Percentiles rank a stretch among this genome's conserved stretches.
These are phyloP conservation scores for Chrysanthemum makinoi DNA, from an alignment of 129 eudicot genomes.

Conservation along the genomic window DNA sequence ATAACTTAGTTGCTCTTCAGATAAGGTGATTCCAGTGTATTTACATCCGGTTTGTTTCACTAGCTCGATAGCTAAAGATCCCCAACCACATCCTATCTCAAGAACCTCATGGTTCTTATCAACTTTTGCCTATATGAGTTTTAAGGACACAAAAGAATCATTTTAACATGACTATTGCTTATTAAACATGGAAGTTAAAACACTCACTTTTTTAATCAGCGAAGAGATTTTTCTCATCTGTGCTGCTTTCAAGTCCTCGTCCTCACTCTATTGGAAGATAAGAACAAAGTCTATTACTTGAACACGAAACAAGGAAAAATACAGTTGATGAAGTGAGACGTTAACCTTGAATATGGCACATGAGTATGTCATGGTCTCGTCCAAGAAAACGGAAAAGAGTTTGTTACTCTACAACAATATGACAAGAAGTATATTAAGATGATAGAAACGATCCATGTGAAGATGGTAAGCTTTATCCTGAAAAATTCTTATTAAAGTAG, in stretches of 20 bases:
- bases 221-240: slow-evolving; percentile 71
- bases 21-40: slow-evolving; percentile 93
- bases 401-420: slow-evolving; percentile 57
- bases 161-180: neutral
- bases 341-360: slow-evolving; percentile 85
- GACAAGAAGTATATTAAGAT: too few relatives aligned
- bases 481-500: too few relatives aligned
- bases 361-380: slow-evolving; percentile 90
- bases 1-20: slow-evolving; percentile 74
- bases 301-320: neutral
- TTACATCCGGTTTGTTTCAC: slow-evolving; percentile 81
- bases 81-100: slow-evolving; percentile 97
- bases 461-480: too few relatives aligned
- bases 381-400: slow-evolving; percentile 81
- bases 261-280: slow-evolving; percentile 40
- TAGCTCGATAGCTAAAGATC: slow-evolving; percentile 82
- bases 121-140: slow-evolving; percentile 48
- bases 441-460: too few relatives aligned
- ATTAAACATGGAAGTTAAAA: neutral
- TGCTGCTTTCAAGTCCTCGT: slow-evolving; percentile 71
- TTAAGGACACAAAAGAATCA: neutral
- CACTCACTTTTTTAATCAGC: slow-evolving; percentile 65
- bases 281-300: neutral
- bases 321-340: neutral
- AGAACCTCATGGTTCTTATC: slow-evolving; percentile 64